Base-by-base conservation (phyloP, 306 rosid species). In the Comarum palustre region DNA sequence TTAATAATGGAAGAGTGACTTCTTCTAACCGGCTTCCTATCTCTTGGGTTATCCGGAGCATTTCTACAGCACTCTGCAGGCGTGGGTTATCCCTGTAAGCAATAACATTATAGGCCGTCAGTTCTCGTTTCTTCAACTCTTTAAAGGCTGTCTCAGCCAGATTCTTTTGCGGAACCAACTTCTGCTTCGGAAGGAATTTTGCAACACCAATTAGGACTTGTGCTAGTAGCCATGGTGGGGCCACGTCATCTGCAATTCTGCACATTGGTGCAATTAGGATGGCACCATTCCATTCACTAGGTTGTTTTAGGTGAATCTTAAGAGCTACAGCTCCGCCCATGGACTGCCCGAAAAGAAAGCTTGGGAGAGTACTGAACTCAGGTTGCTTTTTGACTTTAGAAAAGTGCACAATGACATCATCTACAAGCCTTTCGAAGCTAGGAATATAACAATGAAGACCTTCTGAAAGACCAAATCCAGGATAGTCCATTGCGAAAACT, bases 241-340 rank as follows among this genome's bases (percentile, higher is more conserved):
- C 83, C 91, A 94, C 87, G 78, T 88, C 84, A 75, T 91, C 99
- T 74, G 99, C 91, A 86, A 94, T 91, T 78, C 91, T 94, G 86
- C 99, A 94, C 99, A 94, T 94, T 4, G 99, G 99, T 61, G 97
- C 99, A 57, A 82, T 92, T 75, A 94, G 96, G 82, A 94, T 17
- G 38, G 99, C 99, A 17, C 99, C 99, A 68, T 74, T 84, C 99
- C 99, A 91, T 16, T 77, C 87, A 58, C 63, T 83, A 47, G 96
- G 95, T 69, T 91, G 95, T 78, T 94, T 94, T 58, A 88, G 78
- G 83, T 94, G 97, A 19, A 81, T 73, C 86, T 89, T 89, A 63
- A 94, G 76, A 60, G 89, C 89, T 75, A 94, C 91, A 72, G 99
- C 99, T 80, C 97, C 99, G 68, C 97, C 99, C 95, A 94, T 29